These are phyloP conservation scores for Aplosporella prunicola DNA, from an alignment of 2,329 filamentous ascomycete genomes.

Conservation along the genomic window DNA sequence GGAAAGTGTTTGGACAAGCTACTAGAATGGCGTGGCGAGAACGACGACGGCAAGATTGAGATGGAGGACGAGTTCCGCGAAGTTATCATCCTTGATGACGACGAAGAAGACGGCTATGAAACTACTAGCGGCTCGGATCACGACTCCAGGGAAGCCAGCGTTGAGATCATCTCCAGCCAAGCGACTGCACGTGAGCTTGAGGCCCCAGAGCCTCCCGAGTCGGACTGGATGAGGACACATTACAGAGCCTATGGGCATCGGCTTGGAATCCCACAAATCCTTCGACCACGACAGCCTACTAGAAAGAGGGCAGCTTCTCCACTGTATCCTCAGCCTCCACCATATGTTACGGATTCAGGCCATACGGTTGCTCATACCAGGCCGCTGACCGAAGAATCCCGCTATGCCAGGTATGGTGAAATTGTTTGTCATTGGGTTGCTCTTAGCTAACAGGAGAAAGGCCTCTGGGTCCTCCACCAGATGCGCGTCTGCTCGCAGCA, in stretches of 20 bases:
- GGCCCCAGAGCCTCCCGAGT: conserved; percentile 6
- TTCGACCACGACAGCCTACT: no score
- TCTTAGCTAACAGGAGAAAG: no score
- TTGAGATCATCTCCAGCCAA: conserved; percentile 21
- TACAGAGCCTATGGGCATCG: neutral
- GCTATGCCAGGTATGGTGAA: no score
- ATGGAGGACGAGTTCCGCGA: conserved; percentile 55
- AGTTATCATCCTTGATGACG: conserved; percentile 53
- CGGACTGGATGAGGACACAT: conserved; percentile 12
- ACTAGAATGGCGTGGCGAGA: conserved; percentile 53
- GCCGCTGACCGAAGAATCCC: no score
- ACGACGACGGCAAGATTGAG: conserved; percentile 40
- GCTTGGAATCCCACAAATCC: neutral
- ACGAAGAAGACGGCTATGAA: conserved; percentile 17
- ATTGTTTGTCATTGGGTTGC: no score
- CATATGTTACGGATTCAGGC: no score
- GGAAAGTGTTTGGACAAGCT: conserved; percentile 46
- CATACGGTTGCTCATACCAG: no score
- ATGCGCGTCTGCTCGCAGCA: no score
- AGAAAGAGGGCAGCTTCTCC: no score
- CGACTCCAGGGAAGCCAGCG: conserved; percentile 10
- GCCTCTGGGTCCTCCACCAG: no score
- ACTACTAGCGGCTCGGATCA: no score
- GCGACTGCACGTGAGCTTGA: conserved; percentile 24
- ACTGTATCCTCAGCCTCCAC: no score